Percentiles rank a stretch among this genome's conserved stretches.
Conservation (phyloP, 208 protist species). For the Leishmania tropica region DNA sequence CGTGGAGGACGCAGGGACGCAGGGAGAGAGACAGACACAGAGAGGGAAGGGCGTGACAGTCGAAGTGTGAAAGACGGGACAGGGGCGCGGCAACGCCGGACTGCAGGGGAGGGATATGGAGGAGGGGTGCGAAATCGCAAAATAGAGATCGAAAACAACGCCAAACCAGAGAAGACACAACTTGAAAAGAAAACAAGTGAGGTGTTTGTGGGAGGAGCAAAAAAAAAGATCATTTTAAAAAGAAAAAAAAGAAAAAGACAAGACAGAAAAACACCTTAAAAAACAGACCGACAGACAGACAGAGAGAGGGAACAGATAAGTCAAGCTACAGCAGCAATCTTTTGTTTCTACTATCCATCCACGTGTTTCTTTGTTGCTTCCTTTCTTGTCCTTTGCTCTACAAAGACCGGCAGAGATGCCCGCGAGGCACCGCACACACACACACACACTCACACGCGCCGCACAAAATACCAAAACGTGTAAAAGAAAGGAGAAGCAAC, state of each 20-base stretch:
- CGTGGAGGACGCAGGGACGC: not conserved
- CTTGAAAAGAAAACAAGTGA: not conserved
- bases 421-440: not conserved
- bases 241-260: not conserved
- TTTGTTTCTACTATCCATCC: not conserved
- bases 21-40: not conserved
- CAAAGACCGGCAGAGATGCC: not conserved
- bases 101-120: not conserved
- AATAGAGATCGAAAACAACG: constrained; percentile 11
- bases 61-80: not conserved
- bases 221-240: not conserved
- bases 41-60: not conserved
- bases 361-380: not conserved
- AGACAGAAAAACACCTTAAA: too few relatives aligned
- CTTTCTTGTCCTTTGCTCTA: not conserved
- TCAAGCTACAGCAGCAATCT: constrained; percentile 3
- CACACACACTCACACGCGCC: not conserved
- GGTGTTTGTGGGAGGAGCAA: too few relatives aligned
- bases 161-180: not conserved
- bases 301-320: not conserved
- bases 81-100: not conserved
- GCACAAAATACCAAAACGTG: not conserved
- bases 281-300: too few relatives aligned
- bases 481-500: constrained; percentile 1
- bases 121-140: not conserved